A percentile compares a stretch with the other conserved stretches of the same genome.
Evolutionary conservation across 768 basidiomycete species (phyloP).

Genomic region (Dioszegia crocea): DNA sequence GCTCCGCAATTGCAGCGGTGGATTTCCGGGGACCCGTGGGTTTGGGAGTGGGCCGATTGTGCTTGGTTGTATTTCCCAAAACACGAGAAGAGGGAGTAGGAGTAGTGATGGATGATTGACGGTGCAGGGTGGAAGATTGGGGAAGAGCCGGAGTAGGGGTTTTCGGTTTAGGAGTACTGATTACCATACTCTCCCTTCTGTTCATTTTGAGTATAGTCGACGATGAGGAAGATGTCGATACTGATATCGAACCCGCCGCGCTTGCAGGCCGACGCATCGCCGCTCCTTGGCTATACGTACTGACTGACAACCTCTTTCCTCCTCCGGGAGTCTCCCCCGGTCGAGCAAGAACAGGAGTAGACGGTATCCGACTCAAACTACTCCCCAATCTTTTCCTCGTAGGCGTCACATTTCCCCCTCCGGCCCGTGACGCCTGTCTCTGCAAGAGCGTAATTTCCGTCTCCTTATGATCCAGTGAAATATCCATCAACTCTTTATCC

Average conservation of each 20-base stretch:
- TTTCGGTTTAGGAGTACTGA: not conserved
- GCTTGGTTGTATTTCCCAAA: conserved; percentile 9
- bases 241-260: not conserved
- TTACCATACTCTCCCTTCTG: not conserved
- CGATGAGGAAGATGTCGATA: no score
- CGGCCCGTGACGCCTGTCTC: conserved; percentile 7
- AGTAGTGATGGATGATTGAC: conserved; percentile 1
- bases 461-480: conserved; percentile 28
- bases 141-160: not conserved
- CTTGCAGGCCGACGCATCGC: not conserved
- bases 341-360: not conserved
- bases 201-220: no score
- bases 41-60: conserved; percentile 9
- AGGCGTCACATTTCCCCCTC: conserved; percentile 1
- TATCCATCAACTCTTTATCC: conserved; percentile 25
- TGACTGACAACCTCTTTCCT: not conserved
- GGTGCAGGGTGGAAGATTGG: not conserved
- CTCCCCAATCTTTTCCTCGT: not conserved
- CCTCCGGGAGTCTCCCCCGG: not conserved
- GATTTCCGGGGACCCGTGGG: not conserved
- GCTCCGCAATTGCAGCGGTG: not conserved
- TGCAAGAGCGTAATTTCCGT: conserved; percentile 22
- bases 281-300: no score
- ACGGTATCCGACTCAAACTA: conserved; percentile 1
- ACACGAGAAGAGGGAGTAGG: conserved; percentile 3